Percentiles rank a stretch among this genome's conserved stretches.
phyloP scores from a whole-genome alignment of 306 rosid genomes.

The Quercus aquifolioides region DNA sequence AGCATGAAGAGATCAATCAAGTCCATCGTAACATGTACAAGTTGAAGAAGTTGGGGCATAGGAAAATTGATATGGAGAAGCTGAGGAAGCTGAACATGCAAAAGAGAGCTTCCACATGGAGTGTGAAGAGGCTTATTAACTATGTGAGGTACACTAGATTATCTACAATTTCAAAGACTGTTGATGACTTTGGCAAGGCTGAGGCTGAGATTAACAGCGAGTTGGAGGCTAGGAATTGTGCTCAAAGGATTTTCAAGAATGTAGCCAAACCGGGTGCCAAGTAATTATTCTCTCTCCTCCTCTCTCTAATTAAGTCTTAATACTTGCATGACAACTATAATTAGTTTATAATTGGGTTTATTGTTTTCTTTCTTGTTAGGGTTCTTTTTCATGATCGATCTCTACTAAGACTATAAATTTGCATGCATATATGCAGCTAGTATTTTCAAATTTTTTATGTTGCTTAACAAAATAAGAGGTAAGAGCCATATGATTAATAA shows the following conservation, averaged over 20 bases:
- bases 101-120: constrained; percentile 36
- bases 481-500: no score
- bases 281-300: constrained; percentile 9
- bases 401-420: no score
- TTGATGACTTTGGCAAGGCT: constrained; percentile 34
- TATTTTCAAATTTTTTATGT: no score
- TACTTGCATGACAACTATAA: not conserved
- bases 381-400: no score
- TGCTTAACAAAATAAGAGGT: no score
- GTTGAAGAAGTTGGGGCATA: constrained; percentile 20
- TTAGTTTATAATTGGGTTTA: not conserved
- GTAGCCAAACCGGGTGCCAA: constrained; percentile 58
- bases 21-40: not conserved
- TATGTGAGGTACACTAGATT: constrained; percentile 40
- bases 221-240: constrained; percentile 52
- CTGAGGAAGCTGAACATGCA: constrained; percentile 41
- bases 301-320: not conserved
- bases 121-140: constrained; percentile 41
- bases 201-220: constrained; percentile 48
- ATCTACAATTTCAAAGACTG: constrained; percentile 39
- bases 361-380: no score
- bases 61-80: constrained; percentile 51
- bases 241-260: constrained; percentile 46
- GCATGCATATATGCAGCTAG: no score
- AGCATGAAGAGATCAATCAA: constrained; percentile 1